These are phyloP conservation scores for Arthrinium puccinioides DNA, from an alignment of 2,329 filamentous ascomycete genomes.

Conservation along the genomic window DNA sequence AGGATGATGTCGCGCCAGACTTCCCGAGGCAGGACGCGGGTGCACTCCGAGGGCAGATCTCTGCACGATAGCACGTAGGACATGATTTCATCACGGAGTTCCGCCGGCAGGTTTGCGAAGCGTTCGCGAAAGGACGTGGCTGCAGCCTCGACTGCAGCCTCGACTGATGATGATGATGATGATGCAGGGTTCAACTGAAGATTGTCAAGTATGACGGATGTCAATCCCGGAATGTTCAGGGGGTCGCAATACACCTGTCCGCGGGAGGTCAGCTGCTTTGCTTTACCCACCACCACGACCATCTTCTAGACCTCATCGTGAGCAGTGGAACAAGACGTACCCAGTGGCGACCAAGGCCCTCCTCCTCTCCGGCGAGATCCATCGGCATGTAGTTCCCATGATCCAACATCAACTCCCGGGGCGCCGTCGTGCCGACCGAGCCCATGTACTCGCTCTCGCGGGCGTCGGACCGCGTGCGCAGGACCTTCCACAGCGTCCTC, in stretches of 20 bases:
- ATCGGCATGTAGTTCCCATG: slow-evolving; percentile 9
- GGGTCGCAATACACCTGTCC: too few relatives aligned
- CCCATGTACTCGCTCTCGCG: slow-evolving; percentile 10
- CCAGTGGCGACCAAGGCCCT: not conserved
- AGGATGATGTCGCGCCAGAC: slow-evolving; percentile 12
- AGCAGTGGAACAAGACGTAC: too few relatives aligned
- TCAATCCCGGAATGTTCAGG: too few relatives aligned
- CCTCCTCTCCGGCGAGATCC: not conserved
- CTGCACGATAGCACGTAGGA: slow-evolving; percentile 1
- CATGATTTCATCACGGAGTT: slow-evolving; percentile 7
- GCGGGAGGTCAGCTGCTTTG: too few relatives aligned
- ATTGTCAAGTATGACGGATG: too few relatives aligned
- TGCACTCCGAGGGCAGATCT: slow-evolving; percentile 8
- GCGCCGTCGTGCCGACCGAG: slow-evolving; percentile 1
- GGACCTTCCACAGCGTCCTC: slow-evolving; percentile 12
- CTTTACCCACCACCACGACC: too few relatives aligned
- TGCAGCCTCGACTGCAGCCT: too few relatives aligned
- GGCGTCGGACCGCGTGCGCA: slow-evolving; percentile 12
- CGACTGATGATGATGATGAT: too few relatives aligned
- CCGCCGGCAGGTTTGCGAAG: slow-evolving; percentile 8
- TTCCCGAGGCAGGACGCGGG: slow-evolving; percentile 10
- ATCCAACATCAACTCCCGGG: too few relatives aligned
- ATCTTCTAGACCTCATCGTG: too few relatives aligned
- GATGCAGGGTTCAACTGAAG: too few relatives aligned
- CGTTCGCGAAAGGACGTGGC: slow-evolving; percentile 4